A percentile compares a stretch with the other conserved stretches of the same genome.
Evolutionary conservation across 2,329 filamentous ascomycete species (phyloP).

Genomic region (Fusarium sp.): DNA sequence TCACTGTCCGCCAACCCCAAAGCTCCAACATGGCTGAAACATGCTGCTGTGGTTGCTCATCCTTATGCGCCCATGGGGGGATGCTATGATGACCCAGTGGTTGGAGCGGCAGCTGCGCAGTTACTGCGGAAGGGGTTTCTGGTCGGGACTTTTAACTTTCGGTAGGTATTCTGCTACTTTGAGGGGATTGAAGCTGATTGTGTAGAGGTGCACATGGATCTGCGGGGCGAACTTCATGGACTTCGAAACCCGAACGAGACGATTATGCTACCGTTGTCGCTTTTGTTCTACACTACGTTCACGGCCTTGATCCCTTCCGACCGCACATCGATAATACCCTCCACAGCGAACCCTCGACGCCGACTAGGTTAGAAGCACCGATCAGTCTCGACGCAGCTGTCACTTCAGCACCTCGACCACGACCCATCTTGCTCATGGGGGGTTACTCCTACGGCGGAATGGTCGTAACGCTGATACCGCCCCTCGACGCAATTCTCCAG

Average conservation of each 20-base stretch:
- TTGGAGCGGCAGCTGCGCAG: slow-evolving; percentile 69
- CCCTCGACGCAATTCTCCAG: slow-evolving; percentile 64
- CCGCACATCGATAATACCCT: slow-evolving; percentile 2
- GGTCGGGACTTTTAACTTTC: slow-evolving; percentile 91
- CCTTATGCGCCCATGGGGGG: slow-evolving; percentile 91
- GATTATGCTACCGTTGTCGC: slow-evolving; percentile 87
- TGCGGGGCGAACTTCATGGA: slow-evolving; percentile 85
- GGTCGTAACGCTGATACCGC: slow-evolving; percentile 76
- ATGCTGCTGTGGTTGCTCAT: slow-evolving; percentile 78
- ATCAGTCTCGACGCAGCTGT: neutral
- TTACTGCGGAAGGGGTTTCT: slow-evolving; percentile 76
- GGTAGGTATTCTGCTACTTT: slow-evolving; percentile 57
- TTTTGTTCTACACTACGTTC: slow-evolving; percentile 78
- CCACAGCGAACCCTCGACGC: slow-evolving; percentile 5
- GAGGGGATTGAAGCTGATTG: slow-evolving; percentile 9
- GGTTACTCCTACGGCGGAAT: slow-evolving; percentile 94
- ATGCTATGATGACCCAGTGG: slow-evolving; percentile 81
- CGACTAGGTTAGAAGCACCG: neutral
- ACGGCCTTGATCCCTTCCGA: slow-evolving; percentile 59
- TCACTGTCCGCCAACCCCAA: slow-evolving; percentile 49
- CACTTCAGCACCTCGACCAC: neutral
- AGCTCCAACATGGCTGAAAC: slow-evolving; percentile 53
- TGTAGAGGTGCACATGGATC: slow-evolving; percentile 78
- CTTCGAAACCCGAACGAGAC: slow-evolving; percentile 77
- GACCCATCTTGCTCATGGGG: slow-evolving; percentile 65